Evolutionary conservation across 1,284 basidiomycete genomes (phyloP), one percentile per base, ranked within the genome.

Genomic region (Sphaerobolus stellatus): DNA sequence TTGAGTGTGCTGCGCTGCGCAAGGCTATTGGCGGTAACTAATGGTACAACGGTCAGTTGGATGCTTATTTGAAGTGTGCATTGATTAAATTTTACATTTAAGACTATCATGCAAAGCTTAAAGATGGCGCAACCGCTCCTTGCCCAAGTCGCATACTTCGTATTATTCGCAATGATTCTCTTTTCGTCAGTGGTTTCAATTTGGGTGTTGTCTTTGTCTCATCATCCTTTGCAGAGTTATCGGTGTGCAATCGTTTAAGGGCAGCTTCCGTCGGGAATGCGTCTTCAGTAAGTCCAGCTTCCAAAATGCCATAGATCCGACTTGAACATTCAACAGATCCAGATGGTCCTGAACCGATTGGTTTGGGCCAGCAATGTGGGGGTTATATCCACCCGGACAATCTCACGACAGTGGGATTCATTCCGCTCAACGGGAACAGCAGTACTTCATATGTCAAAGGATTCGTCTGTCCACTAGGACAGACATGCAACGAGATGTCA

Each of bases 101-200:
- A 92, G 84, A 98, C 94, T 0, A 98, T 99, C 65, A 86, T 98
- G 76, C 88, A 87, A 56, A 95, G 92, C 9, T 76, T 99, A 58
- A 99, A 99, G 73, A 86, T 84, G 1, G 94, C 96, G 0, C 83
- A 88, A 16, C 94, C 95, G 1, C 75, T 98, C 20, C 80, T 99
- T 18, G 83, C 92, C 18, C 90, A 88, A 60, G 95, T 98, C 5
- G 81, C 92, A 1, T 92, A 92, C 68, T 98, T 98, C 66, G 89
- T 96, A 24, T 62, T 94, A 30, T 98, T 98, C 64, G 94, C 94
- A 0, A 90, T 94, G 74, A 74, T 88, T 5, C 67, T 98, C 7
- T 98, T 98, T 71, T 92, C 90, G 86, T 88, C 58, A 64, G 86
- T 75, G 7, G 27, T 18, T 40, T 28, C 40, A 4, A 6, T 38